Conservation (phyloP, 345 rosid species). For the Hibiscus syriacus region DNA sequence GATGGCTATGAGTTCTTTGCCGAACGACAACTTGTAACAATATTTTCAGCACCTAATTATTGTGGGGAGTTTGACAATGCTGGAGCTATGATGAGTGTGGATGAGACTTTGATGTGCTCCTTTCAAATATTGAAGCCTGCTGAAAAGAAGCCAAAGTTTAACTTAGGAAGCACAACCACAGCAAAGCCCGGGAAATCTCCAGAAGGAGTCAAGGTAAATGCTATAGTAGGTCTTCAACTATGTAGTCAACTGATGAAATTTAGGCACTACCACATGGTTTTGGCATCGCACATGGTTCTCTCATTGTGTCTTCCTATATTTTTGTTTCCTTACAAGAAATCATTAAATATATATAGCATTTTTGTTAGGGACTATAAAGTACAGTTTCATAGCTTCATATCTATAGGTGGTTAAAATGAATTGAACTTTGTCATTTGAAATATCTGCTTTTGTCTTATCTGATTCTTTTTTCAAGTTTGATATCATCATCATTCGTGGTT, state of each 20-base stretch:
- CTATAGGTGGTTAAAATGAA: background rate
- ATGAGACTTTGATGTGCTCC: constrained; percentile 70
- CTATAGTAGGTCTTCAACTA: background rate
- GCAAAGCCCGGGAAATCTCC: constrained; percentile 40
- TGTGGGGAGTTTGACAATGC: constrained; percentile 87
- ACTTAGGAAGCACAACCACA: constrained; percentile 33
- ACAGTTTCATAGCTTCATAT: background rate
- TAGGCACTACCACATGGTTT: background rate
- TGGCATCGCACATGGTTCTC: background rate
- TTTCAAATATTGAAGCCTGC: constrained; percentile 81
- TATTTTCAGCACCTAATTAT: constrained; percentile 84
- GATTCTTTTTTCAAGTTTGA: too few relatives aligned
- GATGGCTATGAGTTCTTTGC: constrained; percentile 96
- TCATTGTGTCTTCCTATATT: background rate
- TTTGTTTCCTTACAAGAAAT: background rate
- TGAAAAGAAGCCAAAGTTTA: constrained; percentile 27
- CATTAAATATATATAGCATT: background rate
- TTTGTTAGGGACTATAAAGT: background rate
- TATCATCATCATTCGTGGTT: background rate
- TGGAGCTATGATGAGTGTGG: constrained; percentile 65
- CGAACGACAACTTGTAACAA: constrained; percentile 69
- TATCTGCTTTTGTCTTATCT: background rate
- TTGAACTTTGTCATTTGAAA: background rate
- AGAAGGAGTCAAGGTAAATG: constrained; percentile 46
- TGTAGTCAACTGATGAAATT: background rate